Evolutionary conservation across 2,329 filamentous ascomycete species (phyloP).

Genomic region (Aspergillus ruber): DNA sequence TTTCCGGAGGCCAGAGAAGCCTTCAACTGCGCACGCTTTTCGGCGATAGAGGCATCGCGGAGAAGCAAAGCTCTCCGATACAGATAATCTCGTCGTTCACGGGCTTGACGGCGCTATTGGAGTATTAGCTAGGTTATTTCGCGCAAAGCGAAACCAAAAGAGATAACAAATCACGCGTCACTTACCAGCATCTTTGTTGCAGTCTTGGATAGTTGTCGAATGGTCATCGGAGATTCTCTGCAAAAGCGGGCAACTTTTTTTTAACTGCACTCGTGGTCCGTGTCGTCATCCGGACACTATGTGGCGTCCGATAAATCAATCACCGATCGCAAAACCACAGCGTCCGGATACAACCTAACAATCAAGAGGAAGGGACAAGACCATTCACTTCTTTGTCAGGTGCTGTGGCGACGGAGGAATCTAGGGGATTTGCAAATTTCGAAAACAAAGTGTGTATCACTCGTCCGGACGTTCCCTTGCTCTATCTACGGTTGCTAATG

Average conservation of each 20-base stretch:
- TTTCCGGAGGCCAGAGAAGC: slow-evolving; percentile 84
- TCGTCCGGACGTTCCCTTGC: neutral
- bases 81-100: slow-evolving; percentile 78
- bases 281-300: slow-evolving; percentile 20
- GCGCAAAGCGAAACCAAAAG: neutral
- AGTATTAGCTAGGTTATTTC: slow-evolving; percentile 7
- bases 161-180: neutral
- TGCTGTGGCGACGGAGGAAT: slow-evolving; percentile 16
- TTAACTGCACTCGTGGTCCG: slow-evolving; percentile 23
- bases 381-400: slow-evolving; percentile 17
- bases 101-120: slow-evolving; percentile 61
- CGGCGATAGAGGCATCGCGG: slow-evolving; percentile 83
- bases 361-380: slow-evolving; percentile 8
- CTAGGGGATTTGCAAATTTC: slow-evolving; percentile 7
- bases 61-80: slow-evolving; percentile 83
- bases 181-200: slow-evolving; percentile 28
- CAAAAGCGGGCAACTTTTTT: slow-evolving; percentile 32
- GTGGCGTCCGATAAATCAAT: slow-evolving; percentile 20
- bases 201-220: neutral
- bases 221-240: slow-evolving; percentile 7
- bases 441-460: slow-evolving; percentile 14
- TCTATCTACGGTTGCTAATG: slow-evolving; percentile 5
- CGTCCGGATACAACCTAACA: slow-evolving; percentile 2
- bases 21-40: slow-evolving; percentile 82
- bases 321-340: slow-evolving; percentile 14